Evolutionary conservation across 495 filamentous ascomycete genomes (phyloP).

Genomic region (Penicillium soppii): DNA sequence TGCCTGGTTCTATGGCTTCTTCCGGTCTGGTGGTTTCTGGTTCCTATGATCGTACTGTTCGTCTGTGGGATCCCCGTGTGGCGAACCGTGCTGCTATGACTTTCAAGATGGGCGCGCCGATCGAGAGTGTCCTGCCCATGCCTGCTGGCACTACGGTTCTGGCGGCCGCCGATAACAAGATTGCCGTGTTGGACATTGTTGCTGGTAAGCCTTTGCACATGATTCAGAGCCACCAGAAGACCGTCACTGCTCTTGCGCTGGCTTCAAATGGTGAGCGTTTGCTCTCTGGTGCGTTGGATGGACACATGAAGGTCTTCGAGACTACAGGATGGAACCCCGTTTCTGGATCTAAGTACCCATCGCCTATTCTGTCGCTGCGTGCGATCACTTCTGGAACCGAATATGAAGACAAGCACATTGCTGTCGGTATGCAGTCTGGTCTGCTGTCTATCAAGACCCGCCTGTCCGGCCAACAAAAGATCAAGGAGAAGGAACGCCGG

Average conservation of each 20-base stretch:
- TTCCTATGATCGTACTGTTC: slow-evolving; percentile 91
- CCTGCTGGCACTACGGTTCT: slow-evolving; percentile 82
- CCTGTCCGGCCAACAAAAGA: slow-evolving; percentile 77
- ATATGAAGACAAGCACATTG: slow-evolving; percentile 82
- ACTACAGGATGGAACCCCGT: slow-evolving; percentile 90
- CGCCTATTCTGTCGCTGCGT: slow-evolving; percentile 79
- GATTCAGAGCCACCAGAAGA: slow-evolving; percentile 95
- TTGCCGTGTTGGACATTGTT: slow-evolving; percentile 91
- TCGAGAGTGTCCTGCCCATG: slow-evolving; percentile 84
- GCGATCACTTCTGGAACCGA: slow-evolving; percentile 65
- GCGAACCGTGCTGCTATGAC: slow-evolving; percentile 71
- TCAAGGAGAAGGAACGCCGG: slow-evolving; percentile 70
- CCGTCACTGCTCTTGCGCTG: slow-evolving; percentile 78
- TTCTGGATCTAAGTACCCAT: slow-evolving; percentile 85
- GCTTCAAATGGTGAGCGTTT: slow-evolving; percentile 78
- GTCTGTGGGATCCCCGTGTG: slow-evolving; percentile 86
- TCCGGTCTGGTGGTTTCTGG: slow-evolving; percentile 78
- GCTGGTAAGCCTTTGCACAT: slow-evolving; percentile 83
- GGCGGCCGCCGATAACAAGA: slow-evolving; percentile 80
- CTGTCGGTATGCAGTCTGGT: slow-evolving; percentile 91
- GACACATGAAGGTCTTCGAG: slow-evolving; percentile 95
- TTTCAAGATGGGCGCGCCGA: slow-evolving; percentile 85
- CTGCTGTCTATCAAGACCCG: slow-evolving; percentile 84
- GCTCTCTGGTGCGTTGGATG: slow-evolving; percentile 85
- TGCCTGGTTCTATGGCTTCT: slow-evolving; percentile 69